Percentiles rank a stretch among this genome's conserved stretches.
Conservation (phyloP, 768 basidiomycete species). For the Termitomyces titanicus region DNA sequence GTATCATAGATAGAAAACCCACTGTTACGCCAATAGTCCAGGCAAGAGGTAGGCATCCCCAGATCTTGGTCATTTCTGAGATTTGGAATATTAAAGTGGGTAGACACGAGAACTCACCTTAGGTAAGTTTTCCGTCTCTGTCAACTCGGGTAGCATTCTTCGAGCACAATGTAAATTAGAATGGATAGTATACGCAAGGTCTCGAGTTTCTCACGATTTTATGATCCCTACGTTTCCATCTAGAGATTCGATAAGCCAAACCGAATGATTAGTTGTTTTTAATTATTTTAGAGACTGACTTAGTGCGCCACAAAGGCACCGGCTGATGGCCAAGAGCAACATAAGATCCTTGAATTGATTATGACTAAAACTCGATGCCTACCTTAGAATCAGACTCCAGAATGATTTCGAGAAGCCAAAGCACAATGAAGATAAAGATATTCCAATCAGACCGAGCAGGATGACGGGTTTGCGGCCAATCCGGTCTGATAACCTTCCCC, state of each 20-base stretch:
- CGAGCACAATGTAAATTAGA: not conserved
- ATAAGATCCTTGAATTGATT: too few relatives aligned
- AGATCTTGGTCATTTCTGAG: too few relatives aligned
- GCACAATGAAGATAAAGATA: conserved; percentile 65
- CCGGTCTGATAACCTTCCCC: conserved; percentile 68
- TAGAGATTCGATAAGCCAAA: conserved; percentile 11
- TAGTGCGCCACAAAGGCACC: conserved; percentile 18
- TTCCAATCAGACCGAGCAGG: conserved; percentile 57
- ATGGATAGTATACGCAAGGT: not conserved
- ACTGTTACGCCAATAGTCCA: conserved; percentile 27
- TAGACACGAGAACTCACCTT: too few relatives aligned
- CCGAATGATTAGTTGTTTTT: too few relatives aligned
- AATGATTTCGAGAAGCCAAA: conserved; percentile 72
- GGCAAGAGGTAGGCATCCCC: conserved; percentile 59
- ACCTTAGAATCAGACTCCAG: conserved; percentile 56
- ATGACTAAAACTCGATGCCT: not conserved
- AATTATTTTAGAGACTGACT: conserved; percentile 44
- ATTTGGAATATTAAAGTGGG: too few relatives aligned
- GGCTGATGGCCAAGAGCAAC: not conserved
- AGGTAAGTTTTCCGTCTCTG: too few relatives aligned
- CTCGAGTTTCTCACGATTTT: conserved; percentile 35
- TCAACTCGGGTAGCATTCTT: too few relatives aligned
- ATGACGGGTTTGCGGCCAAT: conserved; percentile 76
- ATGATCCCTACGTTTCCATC: conserved; percentile 64
- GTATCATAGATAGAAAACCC: not conserved